Evolutionary conservation across 768 basidiomycete genomes (phyloP), one percentile per base, ranked within the genome.

Genomic region (Amanita jacksonii): DNA sequence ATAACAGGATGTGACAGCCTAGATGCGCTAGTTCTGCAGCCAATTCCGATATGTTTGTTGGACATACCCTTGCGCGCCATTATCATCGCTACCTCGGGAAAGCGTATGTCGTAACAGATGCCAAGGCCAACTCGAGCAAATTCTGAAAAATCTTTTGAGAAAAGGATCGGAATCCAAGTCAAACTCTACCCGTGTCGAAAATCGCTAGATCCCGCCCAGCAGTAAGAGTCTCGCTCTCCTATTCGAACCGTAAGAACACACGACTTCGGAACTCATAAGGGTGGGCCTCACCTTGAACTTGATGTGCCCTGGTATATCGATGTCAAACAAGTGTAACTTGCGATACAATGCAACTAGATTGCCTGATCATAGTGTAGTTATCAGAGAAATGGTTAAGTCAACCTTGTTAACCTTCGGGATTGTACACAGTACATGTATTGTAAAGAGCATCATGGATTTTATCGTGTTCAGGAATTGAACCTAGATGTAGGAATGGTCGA

Each of bases 71-170:
- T 67, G 36, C 94, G 79, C 30, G 94, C 91, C 34, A 86, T 78
- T 40, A 88, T 84, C 79, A 86, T 87, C 3, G 92, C 81, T 55
- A 94, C 69, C 62, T 99, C 96, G 0, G 94, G 92, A 70, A 93
- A 93, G 28, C 91, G 78, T 19, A 97, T 74, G 57, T 98, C 94
- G 57, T 97, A 98, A 61, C 94, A 99, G 48, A 99, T 91, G 0
- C 92, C 94, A 18, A 98, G 70, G 7, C 94, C 96, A 50, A 99
- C 81, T 42, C 90, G 83, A n/a, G 92, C 96, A 59, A 96, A 97
- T n/a, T 85, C 91, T 92, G 54, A 5, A 19, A 19, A 19, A 46
- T 12, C 16, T n/a, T 36, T 44, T 20, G 22, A 24, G n/a, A 20
- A 32, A 22, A 37, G 12, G 18, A 31, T 35, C 41, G 6, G 23